Conservation (phyloP, 495 filamentous ascomycete species). For the Podospora bellae-mahoneyi region DNA sequence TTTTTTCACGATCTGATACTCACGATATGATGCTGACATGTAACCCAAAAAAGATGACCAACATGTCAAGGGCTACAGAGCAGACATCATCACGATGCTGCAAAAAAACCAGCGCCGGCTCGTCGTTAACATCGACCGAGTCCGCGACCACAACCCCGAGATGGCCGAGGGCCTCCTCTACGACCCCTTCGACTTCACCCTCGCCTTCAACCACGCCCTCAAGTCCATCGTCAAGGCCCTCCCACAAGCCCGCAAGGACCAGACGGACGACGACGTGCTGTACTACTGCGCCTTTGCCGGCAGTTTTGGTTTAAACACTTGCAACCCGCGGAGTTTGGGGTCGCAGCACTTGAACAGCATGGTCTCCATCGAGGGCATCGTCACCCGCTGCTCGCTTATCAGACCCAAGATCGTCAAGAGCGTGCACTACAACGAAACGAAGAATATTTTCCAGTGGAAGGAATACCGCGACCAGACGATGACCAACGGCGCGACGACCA, state of each 20-base stretch:
- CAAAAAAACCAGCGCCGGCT: constrained; percentile 75
- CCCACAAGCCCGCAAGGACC: constrained; percentile 54
- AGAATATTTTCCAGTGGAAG: constrained; percentile 75
- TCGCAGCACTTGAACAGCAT: constrained; percentile 89
- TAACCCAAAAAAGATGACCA: constrained; percentile 45
- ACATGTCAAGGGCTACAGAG: constrained; percentile 69
- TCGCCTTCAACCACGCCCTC: constrained; percentile 84
- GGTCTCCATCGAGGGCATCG: constrained; percentile 96
- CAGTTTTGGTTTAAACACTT: constrained; percentile 88
- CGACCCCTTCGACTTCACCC: constrained; percentile 79
- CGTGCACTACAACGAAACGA: constrained; percentile 88
- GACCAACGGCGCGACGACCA: constrained; percentile 80
- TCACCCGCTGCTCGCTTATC: constrained; percentile 92
- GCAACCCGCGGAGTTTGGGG: constrained; percentile 89
- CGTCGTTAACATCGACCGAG: constrained; percentile 89
- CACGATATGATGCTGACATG: not conserved
- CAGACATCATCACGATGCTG: constrained; percentile 89
- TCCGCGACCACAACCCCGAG: constrained; percentile 83
- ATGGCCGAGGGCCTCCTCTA: constrained; percentile 85
- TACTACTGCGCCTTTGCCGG: constrained; percentile 96
- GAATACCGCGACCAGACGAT: constrained; percentile 96
- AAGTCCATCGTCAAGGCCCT: constrained; percentile 81
- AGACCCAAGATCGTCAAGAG: constrained; percentile 96
- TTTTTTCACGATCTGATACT: not conserved
- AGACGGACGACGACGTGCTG: constrained; percentile 51